phyloP scores from a whole-genome alignment of 257 asterid genomes.

The Salvia miltiorrhiza region DNA sequence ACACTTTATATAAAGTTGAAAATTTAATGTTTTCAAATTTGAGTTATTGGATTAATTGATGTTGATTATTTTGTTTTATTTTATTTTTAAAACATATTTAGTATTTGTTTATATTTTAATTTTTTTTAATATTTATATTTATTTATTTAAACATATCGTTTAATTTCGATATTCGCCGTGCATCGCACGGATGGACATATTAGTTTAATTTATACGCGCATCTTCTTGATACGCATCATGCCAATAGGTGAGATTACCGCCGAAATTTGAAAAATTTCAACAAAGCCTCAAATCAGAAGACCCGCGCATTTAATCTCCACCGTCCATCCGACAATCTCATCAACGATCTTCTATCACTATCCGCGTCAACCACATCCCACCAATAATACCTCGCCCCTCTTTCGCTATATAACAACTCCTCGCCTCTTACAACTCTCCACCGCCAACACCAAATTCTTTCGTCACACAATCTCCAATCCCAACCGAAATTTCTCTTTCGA shows the following conservation, averaged over 20 bases:
- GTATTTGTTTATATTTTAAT: too few species aligned
- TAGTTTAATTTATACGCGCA: too few species aligned
- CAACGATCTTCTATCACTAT: background rate
- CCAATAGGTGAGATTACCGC: background rate
- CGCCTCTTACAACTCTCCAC: background rate
- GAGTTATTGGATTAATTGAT: too few species aligned
- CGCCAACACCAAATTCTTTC: background rate
- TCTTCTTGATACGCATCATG: too few species aligned
- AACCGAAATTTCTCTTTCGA: background rate
- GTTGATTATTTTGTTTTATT: too few species aligned
- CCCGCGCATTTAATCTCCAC: background rate
- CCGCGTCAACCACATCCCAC: conserved; percentile 1
- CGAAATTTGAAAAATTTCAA: background rate
- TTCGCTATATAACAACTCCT: conserved; percentile 1
- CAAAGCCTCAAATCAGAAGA: background rate
- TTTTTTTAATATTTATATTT: too few species aligned
- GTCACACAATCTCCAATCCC: background rate
- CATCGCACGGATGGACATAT: too few species aligned
- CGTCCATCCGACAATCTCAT: background rate
- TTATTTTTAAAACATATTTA: too few species aligned
- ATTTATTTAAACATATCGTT: too few species aligned
- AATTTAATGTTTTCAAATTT: too few species aligned
- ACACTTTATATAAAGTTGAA: too few species aligned
- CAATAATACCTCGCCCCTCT: background rate
- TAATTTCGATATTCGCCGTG: too few species aligned